These are phyloP conservation scores for Candida xiaguanensis DNA, from an alignment of 805 yeast species.

Conservation along the genomic window DNA sequence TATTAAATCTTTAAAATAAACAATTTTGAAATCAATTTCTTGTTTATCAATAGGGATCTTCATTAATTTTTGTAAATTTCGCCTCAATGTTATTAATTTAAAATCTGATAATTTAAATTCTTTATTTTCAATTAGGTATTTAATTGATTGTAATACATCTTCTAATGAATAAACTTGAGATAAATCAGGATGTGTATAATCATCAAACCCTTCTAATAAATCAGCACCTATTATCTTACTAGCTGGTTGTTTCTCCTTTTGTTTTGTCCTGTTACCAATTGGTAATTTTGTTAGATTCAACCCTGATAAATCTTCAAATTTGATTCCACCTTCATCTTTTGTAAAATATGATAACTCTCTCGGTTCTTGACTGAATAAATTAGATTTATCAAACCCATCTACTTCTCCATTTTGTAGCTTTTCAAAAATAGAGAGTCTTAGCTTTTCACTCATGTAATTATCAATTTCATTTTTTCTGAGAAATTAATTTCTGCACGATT, in stretches of 20 bases:
- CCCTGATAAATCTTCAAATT: slow-evolving; percentile 11
- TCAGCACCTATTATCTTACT: slow-evolving; percentile 15
- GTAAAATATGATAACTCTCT: slow-evolving; percentile 40
- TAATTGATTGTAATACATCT: slow-evolving; percentile 13
- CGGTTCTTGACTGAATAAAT: background rate
- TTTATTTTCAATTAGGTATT: slow-evolving; percentile 9
- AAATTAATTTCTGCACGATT: background rate
- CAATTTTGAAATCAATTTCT: slow-evolving; percentile 14
- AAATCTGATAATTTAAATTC: slow-evolving; percentile 6
- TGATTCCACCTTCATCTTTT: slow-evolving; percentile 45
- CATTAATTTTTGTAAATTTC: slow-evolving; percentile 17
- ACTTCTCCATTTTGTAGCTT: background rate
- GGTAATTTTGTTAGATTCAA: slow-evolving; percentile 8
- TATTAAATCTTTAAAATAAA: slow-evolving; percentile 16
- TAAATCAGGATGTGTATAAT: slow-evolving; percentile 10
- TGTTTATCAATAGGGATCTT: slow-evolving; percentile 16
- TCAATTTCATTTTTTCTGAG: no score
- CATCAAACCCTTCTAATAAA: slow-evolving; percentile 15
- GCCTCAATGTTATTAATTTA: slow-evolving; percentile 15
- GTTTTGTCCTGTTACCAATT: slow-evolving; percentile 4
- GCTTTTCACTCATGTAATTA: slow-evolving; percentile 5
- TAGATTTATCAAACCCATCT: background rate
- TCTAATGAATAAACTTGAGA: slow-evolving; percentile 15
- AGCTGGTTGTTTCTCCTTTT: background rate
- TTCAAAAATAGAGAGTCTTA: slow-evolving; percentile 7